These are phyloP conservation scores for Penicillium longicatenatum DNA, from an alignment of 495 filamentous ascomycete genomes.

Conservation along the genomic window DNA sequence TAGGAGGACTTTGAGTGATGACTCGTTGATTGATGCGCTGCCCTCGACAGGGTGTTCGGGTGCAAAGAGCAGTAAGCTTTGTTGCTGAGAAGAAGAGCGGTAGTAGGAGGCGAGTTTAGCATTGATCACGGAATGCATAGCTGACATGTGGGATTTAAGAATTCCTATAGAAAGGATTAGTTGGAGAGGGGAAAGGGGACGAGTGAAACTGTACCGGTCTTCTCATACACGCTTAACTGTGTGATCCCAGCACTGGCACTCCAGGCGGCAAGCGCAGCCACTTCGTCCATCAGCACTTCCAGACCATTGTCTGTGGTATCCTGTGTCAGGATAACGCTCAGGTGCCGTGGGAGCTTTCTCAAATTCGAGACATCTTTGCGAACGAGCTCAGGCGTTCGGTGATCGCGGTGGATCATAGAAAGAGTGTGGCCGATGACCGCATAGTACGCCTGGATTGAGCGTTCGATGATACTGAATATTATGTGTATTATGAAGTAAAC, in stretches of 20 bases:
- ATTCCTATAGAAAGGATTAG: constrained; percentile 55
- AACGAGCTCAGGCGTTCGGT: constrained; percentile 89
- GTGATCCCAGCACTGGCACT: constrained; percentile 83
- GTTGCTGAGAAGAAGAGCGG: constrained; percentile 60
- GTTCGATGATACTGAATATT: constrained; percentile 83
- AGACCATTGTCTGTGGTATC: constrained; percentile 71
- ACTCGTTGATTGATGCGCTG: constrained; percentile 20
- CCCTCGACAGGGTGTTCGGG: constrained; percentile 61
- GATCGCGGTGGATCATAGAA: constrained; percentile 85
- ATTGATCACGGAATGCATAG: constrained; percentile 70
- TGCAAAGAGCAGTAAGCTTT: constrained; percentile 69
- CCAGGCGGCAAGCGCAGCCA: constrained; percentile 88
- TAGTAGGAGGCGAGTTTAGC: constrained; percentile 83
- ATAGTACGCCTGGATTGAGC: constrained; percentile 76
- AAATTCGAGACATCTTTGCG: constrained; percentile 77
- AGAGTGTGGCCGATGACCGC: constrained; percentile 70
- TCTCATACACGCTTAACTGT: constrained; percentile 85
- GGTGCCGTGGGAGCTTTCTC: constrained; percentile 71
- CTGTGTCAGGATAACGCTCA: constrained; percentile 82
- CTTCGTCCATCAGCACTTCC: constrained; percentile 83
- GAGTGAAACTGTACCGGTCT: constrained; percentile 62
- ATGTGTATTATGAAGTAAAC: constrained; percentile 74
- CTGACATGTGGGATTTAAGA: constrained; percentile 80
- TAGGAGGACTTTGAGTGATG: constrained; percentile 74
- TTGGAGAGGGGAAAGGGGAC: background rate